Evolutionary conservation across 1,139 yeast species (phyloP), one percentile per base, ranked within the genome.

Genomic region (Pneumocystis jirovecii): DNA sequence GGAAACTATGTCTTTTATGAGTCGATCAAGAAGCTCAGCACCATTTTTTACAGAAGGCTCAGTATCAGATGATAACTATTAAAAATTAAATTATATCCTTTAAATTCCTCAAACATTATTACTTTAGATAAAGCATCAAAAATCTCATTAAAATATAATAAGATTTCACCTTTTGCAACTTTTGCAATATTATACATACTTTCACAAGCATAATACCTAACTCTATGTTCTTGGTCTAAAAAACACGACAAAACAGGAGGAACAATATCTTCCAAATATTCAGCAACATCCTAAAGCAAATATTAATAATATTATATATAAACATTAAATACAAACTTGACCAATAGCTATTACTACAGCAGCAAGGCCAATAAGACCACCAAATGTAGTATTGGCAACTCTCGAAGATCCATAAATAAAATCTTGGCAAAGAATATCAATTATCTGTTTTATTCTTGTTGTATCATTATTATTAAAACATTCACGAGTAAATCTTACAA

Each of bases 201-300:
- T 74, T 95, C 99, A 77, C 98, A 93, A 0, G 98, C 97, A 75
- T 91, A 95, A 72, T 95, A 95, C 65, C 99, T 80, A 8, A 95
- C 98, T 69, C 96, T 82, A 12, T 97, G 95, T 73, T 95, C 97
- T 67, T 95, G 96, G 72, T 95, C 98, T 65, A 96, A 91, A 74
- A 95, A 95, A 68, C 97, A 93, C 0, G 97, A 95, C 71, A 95
- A 79, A 21, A 95, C 96, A 0, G 99, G 97, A 68, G 89, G 95
- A 68, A 93, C 84, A 68, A 95, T 91, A 66, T 86, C 89, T 67
- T 89, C 95, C 65, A 95, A 77, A 72, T 89, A 93, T 68, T 80
- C 73, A 29, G 89, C 84, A 63, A 87, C 83, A 71, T 86, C 89
- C 61, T 65, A 62, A 1, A 37, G 21, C 75, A 39, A 25, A 64